Evolutionary conservation across 352 stramenopile species (phyloP), one percentile per base, ranked within the genome.

Genomic region (Globisporangium solare): DNA sequence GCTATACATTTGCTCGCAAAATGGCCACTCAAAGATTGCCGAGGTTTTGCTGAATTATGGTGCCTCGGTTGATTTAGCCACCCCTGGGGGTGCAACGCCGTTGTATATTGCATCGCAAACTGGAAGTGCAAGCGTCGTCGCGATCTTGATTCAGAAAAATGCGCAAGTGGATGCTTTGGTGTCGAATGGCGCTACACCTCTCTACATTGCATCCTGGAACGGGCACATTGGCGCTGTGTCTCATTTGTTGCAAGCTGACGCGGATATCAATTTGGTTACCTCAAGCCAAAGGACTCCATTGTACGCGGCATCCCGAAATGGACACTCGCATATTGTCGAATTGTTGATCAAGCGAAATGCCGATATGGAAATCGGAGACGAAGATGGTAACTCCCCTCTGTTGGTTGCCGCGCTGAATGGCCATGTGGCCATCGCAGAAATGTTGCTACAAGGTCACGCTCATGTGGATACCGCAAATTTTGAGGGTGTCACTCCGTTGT

Each of bases 1-100:
- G 24, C 51, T 57, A 37, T 47, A 57, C 17, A 48, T 57, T 20
- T 49, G 35, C 51, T 50, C 39, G 8, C 51, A 57, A 47, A 57
- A 57, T 17, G 51, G 51, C 2, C 40, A 57, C 40, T 31, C 40
- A 4, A 39, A 50, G 15, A 24, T 57, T 15, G 51, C 20, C n/a
- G 13, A 48, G 22, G 39, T 49, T 18, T n/a, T 57, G 15, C 24
- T 57, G 11, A 40, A 57, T 10, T n/a, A 11, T 22, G 51, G 39
- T 6, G 39, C 39, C 17, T 17, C 47, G 39, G 31, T 31, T 22
- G 4, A 57, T 18, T 43, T n/a, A n/a, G 39, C 39, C 12, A 13
- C 39, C 18, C 39, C 39, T 18, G 51, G 12, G 10, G 42, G 27
- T 41, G 40, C 47, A 3, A 50, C 51, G 10, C 51, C 51, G 11